These are phyloP conservation scores for Sextonia rubra DNA, from an alignment of 164 flowering plant genomes.

Conservation along the genomic window DNA sequence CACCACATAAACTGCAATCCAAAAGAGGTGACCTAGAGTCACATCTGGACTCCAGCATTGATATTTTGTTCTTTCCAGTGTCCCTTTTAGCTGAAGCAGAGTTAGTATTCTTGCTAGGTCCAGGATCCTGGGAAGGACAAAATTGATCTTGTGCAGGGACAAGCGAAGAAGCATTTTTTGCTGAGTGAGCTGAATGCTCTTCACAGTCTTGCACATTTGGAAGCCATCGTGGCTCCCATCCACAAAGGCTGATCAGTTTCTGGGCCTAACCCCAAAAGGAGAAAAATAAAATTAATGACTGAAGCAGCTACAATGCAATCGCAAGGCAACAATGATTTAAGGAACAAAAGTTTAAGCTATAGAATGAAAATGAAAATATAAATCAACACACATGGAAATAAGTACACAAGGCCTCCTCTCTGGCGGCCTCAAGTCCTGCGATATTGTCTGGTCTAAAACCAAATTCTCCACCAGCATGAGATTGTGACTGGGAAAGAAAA, in stretches of 20 bases:
- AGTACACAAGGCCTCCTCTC: conserved; percentile 40
- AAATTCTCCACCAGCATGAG: conserved; percentile 37
- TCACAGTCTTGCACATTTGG: conserved; percentile 85
- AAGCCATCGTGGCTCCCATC: conserved; percentile 99
- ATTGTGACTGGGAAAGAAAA: conserved; percentile 50
- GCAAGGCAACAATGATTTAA: background rate
- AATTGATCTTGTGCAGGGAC: conserved; percentile 46
- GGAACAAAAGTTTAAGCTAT: background rate
- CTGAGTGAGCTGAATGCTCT: conserved; percentile 96
- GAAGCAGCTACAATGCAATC: background rate
- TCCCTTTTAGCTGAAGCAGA: conserved; percentile 56
- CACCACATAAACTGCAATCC: conserved; percentile 97
- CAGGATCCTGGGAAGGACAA: conserved; percentile 45
- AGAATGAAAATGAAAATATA: background rate
- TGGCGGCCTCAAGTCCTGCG: conserved; percentile 42
- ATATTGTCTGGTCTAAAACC: conserved; percentile 51
- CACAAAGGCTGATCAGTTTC: conserved; percentile 91
- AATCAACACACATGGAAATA: conserved; percentile 61
- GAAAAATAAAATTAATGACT: conserved; percentile 1
- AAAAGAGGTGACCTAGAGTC: conserved; percentile 78
- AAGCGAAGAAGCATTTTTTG: conserved; percentile 72
- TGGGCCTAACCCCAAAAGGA: conserved; percentile 58
- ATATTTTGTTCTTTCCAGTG: conserved; percentile 48
- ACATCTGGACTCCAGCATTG: conserved; percentile 47
- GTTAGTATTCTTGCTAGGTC: conserved; percentile 49